Conservation (phyloP, 495 filamentous ascomycete species). For the Amniculicola lignicola region DNA sequence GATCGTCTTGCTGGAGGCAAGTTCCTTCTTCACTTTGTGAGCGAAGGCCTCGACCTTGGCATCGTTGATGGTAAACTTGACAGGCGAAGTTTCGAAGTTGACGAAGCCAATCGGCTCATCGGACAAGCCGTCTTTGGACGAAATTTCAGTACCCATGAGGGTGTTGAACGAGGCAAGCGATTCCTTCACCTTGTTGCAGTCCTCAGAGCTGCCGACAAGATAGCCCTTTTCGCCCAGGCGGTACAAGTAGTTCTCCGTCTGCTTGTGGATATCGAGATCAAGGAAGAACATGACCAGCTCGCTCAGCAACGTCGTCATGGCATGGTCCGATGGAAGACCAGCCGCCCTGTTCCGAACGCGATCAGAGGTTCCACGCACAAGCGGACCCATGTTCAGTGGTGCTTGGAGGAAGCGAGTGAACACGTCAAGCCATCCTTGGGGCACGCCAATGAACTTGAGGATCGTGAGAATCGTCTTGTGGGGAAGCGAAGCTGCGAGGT, state of each 20-base stretch:
- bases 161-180: neutral
- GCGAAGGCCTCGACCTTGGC: constrained; percentile 14
- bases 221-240: constrained; percentile 25
- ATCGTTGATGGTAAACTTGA: constrained; percentile 17
- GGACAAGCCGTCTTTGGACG: neutral
- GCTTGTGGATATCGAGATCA: constrained; percentile 21
- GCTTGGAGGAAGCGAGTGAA: constrained; percentile 27
- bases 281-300: constrained; percentile 28
- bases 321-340: constrained; percentile 20
- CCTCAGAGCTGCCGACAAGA: constrained; percentile 10
- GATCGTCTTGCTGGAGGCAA: constrained; percentile 15
- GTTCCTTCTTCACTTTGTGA: constrained; percentile 15
- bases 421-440: constrained; percentile 22
- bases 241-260: constrained; percentile 14
- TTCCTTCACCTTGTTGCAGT: constrained; percentile 1
- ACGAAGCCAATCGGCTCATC: constrained; percentile 15
- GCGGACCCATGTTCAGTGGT: constrained; percentile 24
- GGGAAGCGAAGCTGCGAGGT: constrained; percentile 18
- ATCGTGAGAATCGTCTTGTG: constrained; percentile 26
- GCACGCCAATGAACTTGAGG: constrained; percentile 29
- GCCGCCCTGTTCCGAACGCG: constrained; percentile 12
- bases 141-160: constrained; percentile 5
- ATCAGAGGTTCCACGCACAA: constrained; percentile 13
- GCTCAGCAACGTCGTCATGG: constrained; percentile 18
- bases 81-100: neutral